Percentiles rank a stretch among this genome's conserved stretches.
phyloP scores from a whole-genome alignment of 2,329 filamentous ascomycete species.

The Epichloe hybrida region DNA sequence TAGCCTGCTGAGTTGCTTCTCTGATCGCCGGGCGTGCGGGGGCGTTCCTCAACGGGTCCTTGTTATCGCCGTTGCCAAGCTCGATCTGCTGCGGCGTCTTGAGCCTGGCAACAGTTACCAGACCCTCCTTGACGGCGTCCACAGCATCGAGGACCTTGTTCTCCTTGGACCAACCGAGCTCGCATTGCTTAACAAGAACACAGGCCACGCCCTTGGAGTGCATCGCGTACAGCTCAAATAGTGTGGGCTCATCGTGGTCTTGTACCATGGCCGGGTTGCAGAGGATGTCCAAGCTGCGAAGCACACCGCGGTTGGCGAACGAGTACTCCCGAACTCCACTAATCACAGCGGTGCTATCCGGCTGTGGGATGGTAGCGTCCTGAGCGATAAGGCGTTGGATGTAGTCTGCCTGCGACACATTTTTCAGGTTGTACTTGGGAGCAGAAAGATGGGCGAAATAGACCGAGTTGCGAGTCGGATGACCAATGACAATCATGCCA shows the following conservation, averaged over 20 bases:
- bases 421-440: conserved; percentile 75
- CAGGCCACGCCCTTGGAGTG: conserved; percentile 96
- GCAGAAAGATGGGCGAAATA: conserved; percentile 95
- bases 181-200: conserved; percentile 70
- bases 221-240: conserved; percentile 95
- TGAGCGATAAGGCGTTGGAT: conserved; percentile 64
- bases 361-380: conserved; percentile 61
- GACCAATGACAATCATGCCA: conserved; percentile 87
- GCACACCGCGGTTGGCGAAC: conserved; percentile 69
- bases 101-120: conserved; percentile 63
- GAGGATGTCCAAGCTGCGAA: conserved; percentile 84
- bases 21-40: conserved; percentile 19
- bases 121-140: conserved; percentile 59
- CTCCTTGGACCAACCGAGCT: conserved; percentile 83
- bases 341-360: conserved; percentile 92
- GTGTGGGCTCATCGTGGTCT: conserved; percentile 52
- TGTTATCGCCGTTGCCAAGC: conserved; percentile 20
- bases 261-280: conserved; percentile 52
- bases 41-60: conserved; percentile 21
- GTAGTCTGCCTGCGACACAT: conserved; percentile 78
- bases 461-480: conserved; percentile 92
- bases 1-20: conserved; percentile 14
- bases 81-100: conserved; percentile 36
- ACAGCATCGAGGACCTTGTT: conserved; percentile 74
- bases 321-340: conserved; percentile 94